Evolutionary conservation across 108 stramenopile species (phyloP), one percentile per base, ranked within the genome.

Genomic region (Cylindrotheca closterium): DNA sequence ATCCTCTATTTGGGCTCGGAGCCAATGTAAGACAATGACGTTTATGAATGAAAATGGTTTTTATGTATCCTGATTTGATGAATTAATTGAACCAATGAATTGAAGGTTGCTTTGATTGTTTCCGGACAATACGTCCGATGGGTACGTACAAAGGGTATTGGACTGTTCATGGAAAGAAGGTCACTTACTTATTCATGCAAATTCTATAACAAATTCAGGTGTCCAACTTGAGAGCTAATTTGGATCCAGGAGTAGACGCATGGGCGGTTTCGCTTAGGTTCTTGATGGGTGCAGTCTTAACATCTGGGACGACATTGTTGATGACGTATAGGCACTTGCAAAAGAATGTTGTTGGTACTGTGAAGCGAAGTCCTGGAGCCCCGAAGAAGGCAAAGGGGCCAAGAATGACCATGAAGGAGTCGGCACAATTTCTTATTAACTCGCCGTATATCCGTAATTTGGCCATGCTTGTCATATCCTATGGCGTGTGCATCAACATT

Each of bases 401-500:
- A 17, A 91, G 90, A 70, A 96, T 97, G 97, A 68, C 81, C 25
- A 73, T 96, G 79, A 69, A 72, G 23, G 97, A 98, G 47, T 92
- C 90, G 19, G 90, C 93, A 30, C 89, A 95, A 67, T 98, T 96
- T 79, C 84, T 98, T 24, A 77, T 91, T 71, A 85, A 75, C 57
- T 91, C 88, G 26, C 74, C 79, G 8, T 98, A 97, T 89, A 97
- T 96, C 74, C 78, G 92, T 2, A 77, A 97, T 70, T 67, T 99
- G 32, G 97, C 97, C 0, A 86, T 79, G 46, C 68, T 99, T 27
- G 98, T 99, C 12, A 93, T 99, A 33, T 86, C 87, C 51, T 99
- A 99, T 65, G 98, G 98, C 55, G 91, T 99, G 94, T 92, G 93
- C 61, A 99, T 99, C 82, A 98, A 98, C 80, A 91, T 99, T 68